These are phyloP conservation scores for Emydomyces testavorans DNA, from an alignment of 2,329 filamentous ascomycete genomes.

Conservation along the genomic window DNA sequence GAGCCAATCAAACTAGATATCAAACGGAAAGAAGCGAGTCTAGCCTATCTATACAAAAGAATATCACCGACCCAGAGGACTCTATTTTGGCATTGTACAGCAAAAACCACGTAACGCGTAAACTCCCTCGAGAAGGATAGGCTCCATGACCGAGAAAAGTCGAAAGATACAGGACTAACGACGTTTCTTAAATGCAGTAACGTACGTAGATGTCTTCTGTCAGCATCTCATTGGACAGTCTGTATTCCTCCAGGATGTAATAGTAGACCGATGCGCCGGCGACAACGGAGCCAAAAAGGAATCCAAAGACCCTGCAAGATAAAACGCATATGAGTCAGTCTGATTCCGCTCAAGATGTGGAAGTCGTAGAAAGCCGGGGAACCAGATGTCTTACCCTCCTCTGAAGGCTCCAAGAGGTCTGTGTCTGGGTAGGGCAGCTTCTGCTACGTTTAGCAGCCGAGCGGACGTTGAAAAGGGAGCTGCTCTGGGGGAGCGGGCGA, in stretches of 20 bases:
- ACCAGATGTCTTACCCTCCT: conserved; percentile 52
- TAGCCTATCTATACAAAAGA: conserved; percentile 8
- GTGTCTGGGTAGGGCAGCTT: conserved; percentile 41
- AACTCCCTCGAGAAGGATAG: background rate
- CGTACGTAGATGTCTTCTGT: conserved; percentile 93
- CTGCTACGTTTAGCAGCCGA: conserved; percentile 28
- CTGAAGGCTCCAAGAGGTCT: conserved; percentile 61
- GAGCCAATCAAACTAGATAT: no score
- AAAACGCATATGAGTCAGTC: conserved; percentile 7
- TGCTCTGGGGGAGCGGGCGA: conserved; percentile 1
- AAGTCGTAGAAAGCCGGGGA: background rate
- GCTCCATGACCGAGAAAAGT: background rate
- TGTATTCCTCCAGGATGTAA: conserved; percentile 88
- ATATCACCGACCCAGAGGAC: background rate
- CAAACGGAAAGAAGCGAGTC: background rate
- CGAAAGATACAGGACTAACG: background rate
- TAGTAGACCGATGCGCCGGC: conserved; percentile 77
- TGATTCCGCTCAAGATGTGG: background rate
- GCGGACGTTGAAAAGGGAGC: conserved; percentile 29
- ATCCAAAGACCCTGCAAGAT: conserved; percentile 64
- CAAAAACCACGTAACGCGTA: background rate
- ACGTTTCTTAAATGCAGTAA: conserved; percentile 24
- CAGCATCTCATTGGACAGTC: conserved; percentile 81
- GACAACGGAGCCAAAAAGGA: conserved; percentile 71
- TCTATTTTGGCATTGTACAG: background rate